Evolutionary conservation across 768 basidiomycete species (phyloP), one percentile per base, ranked within the genome.

Genomic region (Collybia nuda): DNA sequence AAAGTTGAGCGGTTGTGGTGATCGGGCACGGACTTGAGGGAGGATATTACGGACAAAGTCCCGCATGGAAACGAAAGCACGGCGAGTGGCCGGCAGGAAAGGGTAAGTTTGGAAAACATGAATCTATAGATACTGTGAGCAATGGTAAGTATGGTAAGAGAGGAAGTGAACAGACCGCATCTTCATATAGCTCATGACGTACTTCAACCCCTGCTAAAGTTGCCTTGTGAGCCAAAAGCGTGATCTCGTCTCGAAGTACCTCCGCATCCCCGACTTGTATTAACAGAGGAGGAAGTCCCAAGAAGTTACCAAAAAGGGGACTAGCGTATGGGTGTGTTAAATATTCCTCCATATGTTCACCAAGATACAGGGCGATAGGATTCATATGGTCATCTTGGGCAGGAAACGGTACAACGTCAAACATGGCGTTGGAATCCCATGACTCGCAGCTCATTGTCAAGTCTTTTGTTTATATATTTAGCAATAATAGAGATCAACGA

Each of bases 371-470:
- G n/a, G 84, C 82, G 46, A 99, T 87, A 1, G 96, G 96, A 63
- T 98, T 90, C 62, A 98, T 77, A 65, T 95, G 93, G 61, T 93
- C 90, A 51, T 85, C 85, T 35, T 79, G 73, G 1, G 77, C 70
- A 4, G 90, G 90, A 42, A 77, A 76, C 2, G 90, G 86, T 1
- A 94, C 82, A 40, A 95, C 84, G 65, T 94, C 93, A 65, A 77
- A 94, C n/a, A 77, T 70, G 22, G 88, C 84, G 66, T 98, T 98
- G 49, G 88, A 90, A 24, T 96, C 93, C 93, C 96, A 98, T n/a
- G 93, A 96, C 49, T 94, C 91, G 65, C 94, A 98, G 57, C 93
- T 95, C 84, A 97, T 91, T 0, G 97, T 98, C 54, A 99, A 70
- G 67, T 96, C 93, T 91, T 56, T 21, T 41, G 14, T 7, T 50